Base-by-base conservation (phyloP, 1,284 basidiomycete genomes). In the Pseudozyma thailandica region DNA sequence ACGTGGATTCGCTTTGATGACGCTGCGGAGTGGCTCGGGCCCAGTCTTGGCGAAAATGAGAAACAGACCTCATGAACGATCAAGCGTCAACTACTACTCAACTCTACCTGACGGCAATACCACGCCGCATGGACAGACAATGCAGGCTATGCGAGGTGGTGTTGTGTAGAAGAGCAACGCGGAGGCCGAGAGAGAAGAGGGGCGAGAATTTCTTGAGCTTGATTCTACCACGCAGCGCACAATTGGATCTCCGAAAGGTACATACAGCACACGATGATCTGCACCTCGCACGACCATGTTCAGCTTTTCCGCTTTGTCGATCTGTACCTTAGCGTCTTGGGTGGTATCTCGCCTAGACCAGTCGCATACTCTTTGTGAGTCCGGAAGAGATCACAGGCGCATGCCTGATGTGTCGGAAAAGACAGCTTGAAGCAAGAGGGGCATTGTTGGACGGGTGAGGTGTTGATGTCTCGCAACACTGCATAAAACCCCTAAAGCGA, bases 221-320 rank as follows among this genome's bases (percentile, higher is more conserved):
- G 48, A 62, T 51, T 62, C 59, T 62, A 62, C 52, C 26, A 23
- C 49, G 59, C 59, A 62, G 43, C n/a, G 37, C 26, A 12, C 37
- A 50, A 23, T 61, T 61, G 37, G 47, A 61, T 61, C 59, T 61
- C 59, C 51, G 51, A 48, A 49, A 18, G n/a, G 15, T 38, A 33
- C 43, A 31, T n/a, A 39, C 25, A 30, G 21, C 23, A 21, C n/a
- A 16, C 13, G n/a, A 35, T 35, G 33, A 9, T 16, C 33, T 35
- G 33, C 33, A 35, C 33, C n/a, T 12, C 33, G n/a, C n/a, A n/a
- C n/a, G n/a, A n/a, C n/a, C n/a, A n/a, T n/a, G n/a, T n/a, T n/a
- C n/a, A n/a, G n/a, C n/a, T n/a, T n/a, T n/a, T n/a, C n/a, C n/a
- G n/a, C n/a, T n/a, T n/a, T n/a, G n/a, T n/a, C n/a, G n/a, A n/a